phyloP scores from a whole-genome alignment of 306 rosid genomes.

The Neltuma alba region DNA sequence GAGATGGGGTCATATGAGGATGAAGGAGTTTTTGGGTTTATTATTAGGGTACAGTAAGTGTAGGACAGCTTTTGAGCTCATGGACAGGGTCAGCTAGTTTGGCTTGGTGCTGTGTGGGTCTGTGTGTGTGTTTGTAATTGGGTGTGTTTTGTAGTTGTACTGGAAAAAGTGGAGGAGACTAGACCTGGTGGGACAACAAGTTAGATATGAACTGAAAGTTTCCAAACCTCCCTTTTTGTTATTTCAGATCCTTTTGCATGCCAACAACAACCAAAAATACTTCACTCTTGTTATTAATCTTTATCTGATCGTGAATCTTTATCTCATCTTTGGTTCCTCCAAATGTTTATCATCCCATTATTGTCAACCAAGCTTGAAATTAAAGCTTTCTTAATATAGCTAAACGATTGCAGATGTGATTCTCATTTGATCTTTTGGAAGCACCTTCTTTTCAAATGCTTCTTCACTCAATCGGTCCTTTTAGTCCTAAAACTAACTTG shows the following conservation, averaged over 20 bases:
- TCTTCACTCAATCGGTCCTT: background rate
- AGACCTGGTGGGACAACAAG: constrained; percentile 50
- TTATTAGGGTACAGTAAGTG: constrained; percentile 40
- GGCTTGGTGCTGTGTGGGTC: constrained; percentile 55
- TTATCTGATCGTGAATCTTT: too few relatives aligned
- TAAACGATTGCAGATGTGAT: too few relatives aligned
- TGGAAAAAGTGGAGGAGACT: constrained; percentile 23
- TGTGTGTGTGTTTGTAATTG: constrained; percentile 16
- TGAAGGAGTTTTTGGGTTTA: constrained; percentile 30
- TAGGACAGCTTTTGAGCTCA: constrained; percentile 75
- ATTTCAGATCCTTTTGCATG: constrained; percentile 45
- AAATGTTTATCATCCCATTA: too few relatives aligned
- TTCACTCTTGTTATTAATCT: too few relatives aligned
- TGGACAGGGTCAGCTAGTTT: constrained; percentile 76
- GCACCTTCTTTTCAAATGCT: background rate
- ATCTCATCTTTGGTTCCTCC: too few relatives aligned
- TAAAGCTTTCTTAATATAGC: too few relatives aligned
- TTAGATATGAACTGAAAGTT: constrained; percentile 64
- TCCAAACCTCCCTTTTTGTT: constrained; percentile 39
- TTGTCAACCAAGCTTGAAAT: too few relatives aligned
- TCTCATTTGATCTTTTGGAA: background rate
- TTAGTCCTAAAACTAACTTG: background rate
- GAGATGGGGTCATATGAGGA: background rate
- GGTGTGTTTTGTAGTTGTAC: constrained; percentile 20
- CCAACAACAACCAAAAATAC: too few relatives aligned